Evolutionary conservation across 1,139 yeast species (phyloP).

Genomic region (Yamadazyma membranifaciens): DNA sequence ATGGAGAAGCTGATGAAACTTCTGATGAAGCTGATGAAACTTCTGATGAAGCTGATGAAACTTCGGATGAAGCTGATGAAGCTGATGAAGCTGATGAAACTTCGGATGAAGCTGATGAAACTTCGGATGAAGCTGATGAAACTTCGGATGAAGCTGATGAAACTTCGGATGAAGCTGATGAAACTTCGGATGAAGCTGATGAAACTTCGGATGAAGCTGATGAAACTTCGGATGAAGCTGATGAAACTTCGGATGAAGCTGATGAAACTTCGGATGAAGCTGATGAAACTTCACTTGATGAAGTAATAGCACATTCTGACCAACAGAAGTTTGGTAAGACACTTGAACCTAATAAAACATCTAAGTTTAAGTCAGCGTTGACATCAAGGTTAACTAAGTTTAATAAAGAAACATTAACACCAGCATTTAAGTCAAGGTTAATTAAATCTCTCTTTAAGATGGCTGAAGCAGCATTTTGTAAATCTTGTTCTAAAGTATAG

Average conservation of each 20-base stretch:
- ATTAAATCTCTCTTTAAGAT: conserved; percentile 14
- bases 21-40: conserved; percentile 6
- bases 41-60: conserved; percentile 12
- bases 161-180: conserved; percentile 4
- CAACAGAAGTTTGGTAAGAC: conserved; percentile 33
- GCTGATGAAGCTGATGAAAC: conserved; percentile 13
- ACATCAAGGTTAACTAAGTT: conserved; percentile 2
- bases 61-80: conserved; percentile 12
- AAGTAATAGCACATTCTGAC: conserved; percentile 16
- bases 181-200: conserved; percentile 3
- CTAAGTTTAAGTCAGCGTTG: too few relatives aligned
- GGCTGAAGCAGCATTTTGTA: conserved; percentile 6
- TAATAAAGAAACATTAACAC: conserved; percentile 8
- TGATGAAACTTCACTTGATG: conserved; percentile 12
- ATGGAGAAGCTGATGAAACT: conserved; percentile 8
- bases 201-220: conserved; percentile 12
- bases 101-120: conserved; percentile 1
- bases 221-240: conserved; percentile 12
- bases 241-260: conserved; percentile 11
- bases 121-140: conserved; percentile 3
- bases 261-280: conserved; percentile 12
- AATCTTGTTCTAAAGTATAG: conserved; percentile 13
- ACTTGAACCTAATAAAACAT: conserved; percentile 12
- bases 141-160: conserved; percentile 5
- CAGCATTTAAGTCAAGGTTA: conserved; percentile 6